Evolutionary conservation across 371 early-diverging fungal species (phyloP), one percentile per base, ranked within the genome.

Genomic region (Circinella umbellata): DNA sequence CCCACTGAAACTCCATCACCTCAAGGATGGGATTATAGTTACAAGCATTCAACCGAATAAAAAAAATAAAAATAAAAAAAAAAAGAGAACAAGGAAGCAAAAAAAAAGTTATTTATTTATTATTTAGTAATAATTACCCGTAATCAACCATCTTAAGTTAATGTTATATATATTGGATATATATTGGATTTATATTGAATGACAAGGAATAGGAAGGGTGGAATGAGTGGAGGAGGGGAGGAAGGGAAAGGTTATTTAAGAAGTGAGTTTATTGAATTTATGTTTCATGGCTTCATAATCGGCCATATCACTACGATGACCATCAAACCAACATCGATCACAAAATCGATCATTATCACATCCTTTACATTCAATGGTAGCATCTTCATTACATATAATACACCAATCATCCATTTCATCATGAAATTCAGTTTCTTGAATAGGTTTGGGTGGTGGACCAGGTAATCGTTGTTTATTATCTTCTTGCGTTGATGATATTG

Each of bases 1-100:
- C 87, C 91, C 46, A 90, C 91, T 5, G 93, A 92, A 71, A 92
- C 93, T 27, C 92, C 93, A 27, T 84, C 91, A 51, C 74, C 82
- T 49, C 81, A 85, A 75, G 86, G 88, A 66, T 92, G 92, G 92
- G 86, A 92, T 73, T 88, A 90, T 69, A 66, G 81, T n/a, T 83
- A 77, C 73, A 85, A 77, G 68, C 77, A 76, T 36, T 46, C 68
- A 15, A 59, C 34, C 48, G 14, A 27, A 20, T 42, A 63, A 51
- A 36, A 6, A 15, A 65, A 0, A 51, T 6, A 37, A 27, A 37
- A 9, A 36, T 38, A 11, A 42, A 11, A 9, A 42, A 11, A 42
- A 11, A 11, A 42, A 9, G 42, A 11, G 42, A 42, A 42, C 6
- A 42, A 11, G 42, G 42, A 42, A 42, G 39, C 6, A 39, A 42